Base-by-base conservation (phyloP, 192 early-diverging fungal genomes). In the Backusella parvicylindrica region DNA sequence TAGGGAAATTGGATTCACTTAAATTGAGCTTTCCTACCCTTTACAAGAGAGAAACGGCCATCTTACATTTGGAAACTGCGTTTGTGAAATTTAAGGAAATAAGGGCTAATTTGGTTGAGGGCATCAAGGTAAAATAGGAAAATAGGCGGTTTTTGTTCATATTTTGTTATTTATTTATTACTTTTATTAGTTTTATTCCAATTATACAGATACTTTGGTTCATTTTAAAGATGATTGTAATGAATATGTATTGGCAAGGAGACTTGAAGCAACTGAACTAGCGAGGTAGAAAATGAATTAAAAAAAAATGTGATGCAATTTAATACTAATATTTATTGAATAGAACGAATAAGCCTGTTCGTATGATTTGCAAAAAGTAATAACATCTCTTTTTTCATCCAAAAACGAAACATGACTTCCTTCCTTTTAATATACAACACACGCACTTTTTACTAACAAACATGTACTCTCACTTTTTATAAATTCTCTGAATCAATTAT, bases 41-140 rank as follows among this genome's bases (percentile, higher is more conserved):
- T 71, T 82, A 85, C 35, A 87, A 91, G 64, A 82, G 95, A 2
- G 93, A 94, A 72, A 85, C 90, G 71, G 91, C 92, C 2, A 75
- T 96, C 26, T 86, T 87, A 47, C 94, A 91, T 68, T 79, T 96
- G 71, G 94, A 95, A 63, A 82, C 80, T 4, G 94, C 89, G 13
- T 94, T 91, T 72, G 85, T 91, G 79, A 85, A 87, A 53, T 97
- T 91, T 76, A 86, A 87, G 64, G 91, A 94, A 40, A 91, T 94
- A 7, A 85, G 88, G 16, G 84, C 82, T 15, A 96, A 95, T 71
- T 75, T 97, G 35, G 84, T 89, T 35, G 94, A 97, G 77, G 95
- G 95, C 7, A 81, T 87, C 26, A 88, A 92, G 87, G 90, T 91
- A 81, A 75, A 2, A 1, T 32, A 71, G 11, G 30, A 16, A 0